Conservation (phyloP, 2,329 filamentous ascomycete genomes). For the Sporothrix humicola region DNA sequence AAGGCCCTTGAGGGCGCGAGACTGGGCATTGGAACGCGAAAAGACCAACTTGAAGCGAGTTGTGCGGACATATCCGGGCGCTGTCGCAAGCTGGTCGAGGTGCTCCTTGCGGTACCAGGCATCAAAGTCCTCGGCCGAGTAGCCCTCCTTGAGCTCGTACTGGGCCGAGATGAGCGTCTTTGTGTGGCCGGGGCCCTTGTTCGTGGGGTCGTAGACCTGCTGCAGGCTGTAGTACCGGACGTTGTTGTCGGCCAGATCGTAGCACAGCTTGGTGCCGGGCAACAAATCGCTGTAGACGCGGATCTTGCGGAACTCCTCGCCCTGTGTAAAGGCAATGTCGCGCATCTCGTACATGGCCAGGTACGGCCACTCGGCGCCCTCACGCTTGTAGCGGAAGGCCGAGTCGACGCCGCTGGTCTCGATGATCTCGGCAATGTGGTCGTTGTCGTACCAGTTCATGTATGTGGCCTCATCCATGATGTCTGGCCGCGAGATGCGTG, state of each 20-base stretch:
- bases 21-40: slow-evolving; percentile 39
- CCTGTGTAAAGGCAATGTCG: slow-evolving; percentile 45
- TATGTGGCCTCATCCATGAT: slow-evolving; percentile 44
- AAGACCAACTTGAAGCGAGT: slow-evolving; percentile 39
- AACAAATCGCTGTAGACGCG: slow-evolving; percentile 44
- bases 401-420: slow-evolving; percentile 44
- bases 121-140: slow-evolving; percentile 39
- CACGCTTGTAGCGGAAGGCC: slow-evolving; percentile 45
- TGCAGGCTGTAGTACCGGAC: slow-evolving; percentile 39
- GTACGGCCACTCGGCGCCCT: slow-evolving; percentile 43
- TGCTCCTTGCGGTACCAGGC: slow-evolving; percentile 40
- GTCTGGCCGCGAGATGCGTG: slow-evolving; percentile 41
- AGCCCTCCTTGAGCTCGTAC: slow-evolving; percentile 33
- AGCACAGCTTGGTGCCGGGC: slow-evolving; percentile 37
- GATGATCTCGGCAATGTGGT: slow-evolving; percentile 49
- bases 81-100: slow-evolving; percentile 34
- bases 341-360: slow-evolving; percentile 48
- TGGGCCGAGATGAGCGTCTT: slow-evolving; percentile 37
- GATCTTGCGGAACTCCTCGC: slow-evolving; percentile 46
- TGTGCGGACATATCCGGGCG: slow-evolving; percentile 39
- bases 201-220: slow-evolving; percentile 39
- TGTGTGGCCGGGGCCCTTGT: slow-evolving; percentile 39
- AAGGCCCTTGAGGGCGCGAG: slow-evolving; percentile 38
- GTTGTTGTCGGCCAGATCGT: slow-evolving; percentile 40
- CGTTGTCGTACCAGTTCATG: slow-evolving; percentile 49